Base-by-base conservation (phyloP, 768 basidiomycete genomes). In the Boletus reticulatus region DNA sequence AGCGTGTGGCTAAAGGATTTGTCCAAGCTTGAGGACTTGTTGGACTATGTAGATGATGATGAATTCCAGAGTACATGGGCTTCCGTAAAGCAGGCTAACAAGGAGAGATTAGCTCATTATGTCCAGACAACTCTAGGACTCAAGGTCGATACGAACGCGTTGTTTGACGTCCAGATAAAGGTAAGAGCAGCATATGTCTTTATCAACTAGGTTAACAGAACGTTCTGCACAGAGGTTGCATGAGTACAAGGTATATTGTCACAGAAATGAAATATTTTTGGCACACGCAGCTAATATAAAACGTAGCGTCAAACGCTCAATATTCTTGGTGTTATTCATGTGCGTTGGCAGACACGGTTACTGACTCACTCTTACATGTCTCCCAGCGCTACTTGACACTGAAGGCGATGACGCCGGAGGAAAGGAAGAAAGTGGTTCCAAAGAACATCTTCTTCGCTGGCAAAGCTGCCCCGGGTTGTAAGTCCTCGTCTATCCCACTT, bases 361-460 rank as follows among this genome's bases (percentile, higher is more conserved):
- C 4, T 36, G 48, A 20, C 31, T 27, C 36, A 13, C 14, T 43
- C 56, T 53, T 42, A 55, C 34, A 1, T 48, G 14, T n/a, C 42
- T 42, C 60, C 43, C 68, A 94, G 87, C 82, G 92, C 46, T 97
- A 96, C 74, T 75, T 94, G 48, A 74, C 73, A 11, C 71, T 97
- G 72, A 98, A 98, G 76, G 78, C 71, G 32, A 84, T 96, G 85
- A 78, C 79, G 3, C 81, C 89, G 0, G 86, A 73, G 29, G 85
- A 97, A 69, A 83, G 89, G 65, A 88, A 89, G 77, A 90, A 89
- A 69, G 82, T 88, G 60, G 85, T 82, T 62, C 89, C 85, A n/a
- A 83, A 85, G 50, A 94, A 93, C 19, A 88, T 93, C n/a, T 90
- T 99, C 79, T 98, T 99, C 60, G 96, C 93, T 32, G 96, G 97